Conservation (phyloP, 2,329 filamentous ascomycete species). For the Scedosporium aurantiacum region DNA sequence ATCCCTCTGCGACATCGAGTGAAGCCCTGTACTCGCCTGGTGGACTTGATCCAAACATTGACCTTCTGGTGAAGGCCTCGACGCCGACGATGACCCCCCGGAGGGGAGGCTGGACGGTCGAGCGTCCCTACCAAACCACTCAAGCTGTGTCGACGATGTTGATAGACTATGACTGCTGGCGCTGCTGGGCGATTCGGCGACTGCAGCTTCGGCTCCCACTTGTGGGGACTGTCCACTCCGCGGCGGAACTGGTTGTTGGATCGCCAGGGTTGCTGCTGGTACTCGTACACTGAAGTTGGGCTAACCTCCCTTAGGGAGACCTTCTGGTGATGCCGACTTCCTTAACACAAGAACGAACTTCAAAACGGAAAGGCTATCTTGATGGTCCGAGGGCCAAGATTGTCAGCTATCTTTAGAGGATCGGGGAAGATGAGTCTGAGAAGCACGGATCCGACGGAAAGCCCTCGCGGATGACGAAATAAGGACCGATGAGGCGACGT, state of each 20-base stretch:
- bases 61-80: not conserved
- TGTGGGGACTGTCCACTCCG: not conserved
- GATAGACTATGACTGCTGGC: not conserved
- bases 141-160: not conserved
- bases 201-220: not conserved
- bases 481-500: too few species aligned
- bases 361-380: too few species aligned
- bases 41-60: conserved; percentile 1
- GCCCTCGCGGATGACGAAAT: too few species aligned
- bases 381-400: too few species aligned
- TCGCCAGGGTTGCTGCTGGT: not conserved
- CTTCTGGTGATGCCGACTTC: not conserved
- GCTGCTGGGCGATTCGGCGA: not conserved
- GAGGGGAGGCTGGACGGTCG: not conserved
- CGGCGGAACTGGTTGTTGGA: not conserved
- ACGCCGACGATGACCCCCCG: not conserved
- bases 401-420: not conserved
- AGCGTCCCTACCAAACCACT: not conserved
- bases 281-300: not conserved
- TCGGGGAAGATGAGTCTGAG: not conserved
- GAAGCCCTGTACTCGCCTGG: not conserved
- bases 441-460: too few species aligned
- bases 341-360: not conserved
- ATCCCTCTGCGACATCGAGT: conserved; percentile 2
- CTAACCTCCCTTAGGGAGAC: not conserved